phyloP scores from a whole-genome alignment of 2,329 filamentous ascomycete genomes.

The Fusarium luffae region DNA sequence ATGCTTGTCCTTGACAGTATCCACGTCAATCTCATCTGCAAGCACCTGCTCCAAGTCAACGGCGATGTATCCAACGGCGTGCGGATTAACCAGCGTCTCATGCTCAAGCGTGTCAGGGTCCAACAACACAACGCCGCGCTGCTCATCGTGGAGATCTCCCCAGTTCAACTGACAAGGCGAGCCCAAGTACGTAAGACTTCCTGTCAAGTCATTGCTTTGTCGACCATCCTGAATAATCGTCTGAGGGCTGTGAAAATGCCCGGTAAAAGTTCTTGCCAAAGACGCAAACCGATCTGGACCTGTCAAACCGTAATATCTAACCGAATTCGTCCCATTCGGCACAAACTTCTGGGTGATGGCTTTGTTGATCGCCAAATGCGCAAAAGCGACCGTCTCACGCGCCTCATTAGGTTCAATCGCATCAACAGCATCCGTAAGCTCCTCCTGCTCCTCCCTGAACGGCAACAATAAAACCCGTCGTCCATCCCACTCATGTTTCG shows the following conservation, averaged over 20 bases:
- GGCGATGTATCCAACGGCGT: constrained; percentile 31
- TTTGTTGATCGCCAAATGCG: constrained; percentile 41
- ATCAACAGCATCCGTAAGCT: constrained; percentile 29
- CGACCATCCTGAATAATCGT: constrained; percentile 24
- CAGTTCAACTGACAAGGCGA: constrained; percentile 38
- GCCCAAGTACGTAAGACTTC: constrained; percentile 37
- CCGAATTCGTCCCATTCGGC: neutral
- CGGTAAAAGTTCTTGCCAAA: constrained; percentile 38
- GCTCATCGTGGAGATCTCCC: constrained; percentile 36
- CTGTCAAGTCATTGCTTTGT: constrained; percentile 1
- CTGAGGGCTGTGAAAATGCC: constrained; percentile 40
- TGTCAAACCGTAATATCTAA: constrained; percentile 26
- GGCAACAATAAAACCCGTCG: constrained; percentile 35
- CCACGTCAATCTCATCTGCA: neutral
- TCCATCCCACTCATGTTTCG: constrained; percentile 34
- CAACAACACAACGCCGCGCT: constrained; percentile 34
- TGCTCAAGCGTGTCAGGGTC: constrained; percentile 35
- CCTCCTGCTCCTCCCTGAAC: constrained; percentile 38
- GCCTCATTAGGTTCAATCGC: constrained; percentile 17
- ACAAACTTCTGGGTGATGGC: constrained; percentile 35
- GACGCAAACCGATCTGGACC: constrained; percentile 34
- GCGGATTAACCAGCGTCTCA: constrained; percentile 31
- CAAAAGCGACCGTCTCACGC: constrained; percentile 37
- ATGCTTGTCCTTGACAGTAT: constrained; percentile 21
- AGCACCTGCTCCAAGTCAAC: constrained; percentile 22